Base-by-base conservation (phyloP, 352 stramenopile species). In the Albugo laibachii region DNA sequence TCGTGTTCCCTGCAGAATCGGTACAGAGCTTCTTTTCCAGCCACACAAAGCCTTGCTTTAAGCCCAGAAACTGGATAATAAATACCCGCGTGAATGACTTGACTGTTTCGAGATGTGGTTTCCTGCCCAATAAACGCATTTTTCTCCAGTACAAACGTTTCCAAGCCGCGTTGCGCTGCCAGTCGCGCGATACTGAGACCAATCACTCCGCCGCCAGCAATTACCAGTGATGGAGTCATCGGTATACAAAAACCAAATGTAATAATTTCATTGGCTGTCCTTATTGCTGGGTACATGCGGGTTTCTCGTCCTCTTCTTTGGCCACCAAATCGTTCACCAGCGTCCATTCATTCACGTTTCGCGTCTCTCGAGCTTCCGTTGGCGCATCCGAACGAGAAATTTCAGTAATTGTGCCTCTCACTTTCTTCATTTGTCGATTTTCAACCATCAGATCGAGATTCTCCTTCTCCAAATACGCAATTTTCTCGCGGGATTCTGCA, bases 1-100 rank as follows among this genome's bases (percentile, higher is more conserved):
- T 56, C 38, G 37, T 82, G 74, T 24, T 83, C 66, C 2, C 69
- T 41, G 52, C 91, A 97, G 59, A 97, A 98, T 0, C 76, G 62
- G 55, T 97, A 97, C 13, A 98, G 64, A 40, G 84, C 50, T 16
- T 83, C 43, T 42, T 76, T 69, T 11, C 94, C 94, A 46, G 66
- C 52, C 1, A 98, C 73, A 50, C 94, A 98, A 18, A 95, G 70
- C 27, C 50, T 63, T 12, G 86, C 79, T 62, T 98, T 98, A 41
- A 82, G 72, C 59, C 69, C 94, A 31, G 76, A 49, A 18, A 64
- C 53, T 39, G 65, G 50, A 69, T 98, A 98, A 63, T 98, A 98
- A 18, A 98, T 87, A 0, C 76, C 76, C 36, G 72, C 88, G 60
- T 98, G 94, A 24, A 98, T 83, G 14, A 98, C 93, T 58, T 97